A percentile compares a stretch with the other conserved stretches of the same genome.
phyloP scores from a whole-genome alignment of 139 green algal genomes.

The Chlamydomonas asymmetrica region DNA sequence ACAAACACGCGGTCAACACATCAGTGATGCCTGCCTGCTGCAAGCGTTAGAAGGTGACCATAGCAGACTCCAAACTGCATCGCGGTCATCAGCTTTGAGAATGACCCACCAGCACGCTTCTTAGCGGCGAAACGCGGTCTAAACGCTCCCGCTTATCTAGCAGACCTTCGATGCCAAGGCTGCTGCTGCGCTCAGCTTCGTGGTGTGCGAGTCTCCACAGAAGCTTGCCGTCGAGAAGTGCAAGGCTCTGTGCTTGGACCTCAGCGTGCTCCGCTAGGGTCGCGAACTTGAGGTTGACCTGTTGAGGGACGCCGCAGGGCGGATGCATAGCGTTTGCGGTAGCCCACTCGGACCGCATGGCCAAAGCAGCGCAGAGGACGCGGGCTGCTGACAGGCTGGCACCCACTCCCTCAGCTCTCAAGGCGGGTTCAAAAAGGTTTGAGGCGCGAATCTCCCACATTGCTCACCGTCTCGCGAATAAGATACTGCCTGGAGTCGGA shows the following conservation, averaged over 20 bases:
- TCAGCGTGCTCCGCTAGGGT: too few relatives aligned
- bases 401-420: neutral
- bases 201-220: too few relatives aligned
- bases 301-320: neutral
- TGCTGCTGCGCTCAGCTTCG: too few relatives aligned
- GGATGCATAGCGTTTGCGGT: neutral
- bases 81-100: neutral
- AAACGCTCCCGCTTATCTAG: constrained; percentile 25
- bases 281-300: constrained; percentile 26
- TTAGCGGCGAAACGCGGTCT: constrained; percentile 1
- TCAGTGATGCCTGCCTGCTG: neutral
- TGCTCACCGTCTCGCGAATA: constrained; percentile 56
- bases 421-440: neutral
- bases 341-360: too few relatives aligned
- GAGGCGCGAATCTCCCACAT: neutral
- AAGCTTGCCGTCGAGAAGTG: too few relatives aligned
- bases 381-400: too few relatives aligned
- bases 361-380: too few relatives aligned
- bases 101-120: neutral
- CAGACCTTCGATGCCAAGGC: neutral
- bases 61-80: neutral
- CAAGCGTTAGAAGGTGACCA: neutral
- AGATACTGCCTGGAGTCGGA: constrained; percentile 46
- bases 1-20: neutral
- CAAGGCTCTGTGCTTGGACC: too few relatives aligned